These are phyloP conservation scores for Durusdinium trenchii DNA, from an alignment of 73 alveolate species.

Conservation along the genomic window DNA sequence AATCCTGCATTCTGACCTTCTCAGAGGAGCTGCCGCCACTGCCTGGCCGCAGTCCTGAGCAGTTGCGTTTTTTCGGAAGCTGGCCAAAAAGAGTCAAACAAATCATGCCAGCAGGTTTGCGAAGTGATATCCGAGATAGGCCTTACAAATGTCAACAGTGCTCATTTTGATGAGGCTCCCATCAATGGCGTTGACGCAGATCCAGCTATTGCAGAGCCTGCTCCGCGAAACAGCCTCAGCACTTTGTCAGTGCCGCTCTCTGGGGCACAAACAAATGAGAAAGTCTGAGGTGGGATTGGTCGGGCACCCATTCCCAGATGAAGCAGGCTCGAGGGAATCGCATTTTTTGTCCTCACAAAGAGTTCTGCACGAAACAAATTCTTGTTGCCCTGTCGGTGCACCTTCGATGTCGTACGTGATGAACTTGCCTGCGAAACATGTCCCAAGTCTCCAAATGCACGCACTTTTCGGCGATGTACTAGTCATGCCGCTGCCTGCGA, in stretches of 20 bases:
- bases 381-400: no score
- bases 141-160: background rate
- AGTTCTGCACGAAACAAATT: background rate
- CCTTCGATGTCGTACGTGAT: slow-evolving; percentile 1
- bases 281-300: background rate
- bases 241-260: background rate
- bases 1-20: background rate
- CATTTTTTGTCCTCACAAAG: background rate
- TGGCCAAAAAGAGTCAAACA: no score
- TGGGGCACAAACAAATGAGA: background rate
- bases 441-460: no score
- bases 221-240: slow-evolving; percentile 36
- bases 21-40: slow-evolving; percentile 45
- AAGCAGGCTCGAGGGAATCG: slow-evolving; percentile 15
- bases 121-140: background rate
- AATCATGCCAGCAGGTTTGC: background rate
- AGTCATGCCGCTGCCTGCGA: no score
- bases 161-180: background rate
- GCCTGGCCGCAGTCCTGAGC: no score
- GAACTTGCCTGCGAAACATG: background rate
- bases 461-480: no score
- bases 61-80: background rate
- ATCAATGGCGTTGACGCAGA: slow-evolving; percentile 19
- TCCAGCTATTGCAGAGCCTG: slow-evolving; percentile 43
- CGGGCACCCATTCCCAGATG: slow-evolving; percentile 20